Base-by-base conservation (phyloP, 148 eudicot species). In the Simmondsia chinensis region DNA sequence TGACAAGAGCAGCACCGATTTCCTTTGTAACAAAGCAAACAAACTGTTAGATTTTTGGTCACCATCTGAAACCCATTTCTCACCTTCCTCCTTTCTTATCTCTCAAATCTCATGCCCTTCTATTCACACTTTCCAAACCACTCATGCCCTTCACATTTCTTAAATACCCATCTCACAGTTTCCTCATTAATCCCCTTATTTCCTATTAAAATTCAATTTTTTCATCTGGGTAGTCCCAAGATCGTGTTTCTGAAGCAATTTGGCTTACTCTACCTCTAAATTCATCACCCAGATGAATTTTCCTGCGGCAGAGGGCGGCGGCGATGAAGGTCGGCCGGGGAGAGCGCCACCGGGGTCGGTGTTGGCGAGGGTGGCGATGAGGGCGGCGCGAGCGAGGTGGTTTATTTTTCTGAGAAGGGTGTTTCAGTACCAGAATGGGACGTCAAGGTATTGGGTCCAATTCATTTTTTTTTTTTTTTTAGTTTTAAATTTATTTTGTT, bases 1-100 rank as follows among this genome's bases (percentile, higher is more conserved):
- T n/a, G n/a, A n/a, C 37, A 41, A 21, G 5, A 52, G 31, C 44
- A 42, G 37, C 57, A 1, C 43, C 22, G 13, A 29, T 30, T 70
- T 64, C 34, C 96, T 80, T 83, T 28, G 57, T 49, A 71, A 50
- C 66, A 59, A 93, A 82, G 94, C 79, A 86, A 82, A 62, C 60
- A 33, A 53, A 44, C 56, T 22, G 91, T 80, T 88, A 64, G 94
- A 67, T 83, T 80, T 38, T 77, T 80, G 87, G 97, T 84, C 97
- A 70, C 87, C 91, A 77, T 83, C 94, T 63, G 54, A 67, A 60
- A 48, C 67, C 68, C 78, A 60, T 57, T 56, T 74, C 46, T 43
- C 77, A 87, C 77, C 94, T 71, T 78, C 78, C 46, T 35, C 50
- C 80, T 56, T 12, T 50, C 63, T 67, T 61, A 21, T 21, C n/a